These are phyloP conservation scores for Avena atlantica DNA, from an alignment of 176 grass and related monocot species.

Conservation along the genomic window DNA sequence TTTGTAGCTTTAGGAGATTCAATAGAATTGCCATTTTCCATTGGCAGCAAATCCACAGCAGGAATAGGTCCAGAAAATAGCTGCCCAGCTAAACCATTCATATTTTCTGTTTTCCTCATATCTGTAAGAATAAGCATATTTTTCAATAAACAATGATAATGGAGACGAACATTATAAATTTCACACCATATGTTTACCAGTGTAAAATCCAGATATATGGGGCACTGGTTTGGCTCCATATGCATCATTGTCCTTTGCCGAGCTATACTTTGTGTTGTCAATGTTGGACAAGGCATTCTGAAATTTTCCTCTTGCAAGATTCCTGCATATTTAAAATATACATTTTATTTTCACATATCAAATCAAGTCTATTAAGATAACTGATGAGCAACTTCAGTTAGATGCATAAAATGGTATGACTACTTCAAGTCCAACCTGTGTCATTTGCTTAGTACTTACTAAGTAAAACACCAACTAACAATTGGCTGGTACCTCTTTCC, in stretches of 20 bases:
- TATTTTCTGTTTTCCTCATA: constrained; percentile 27
- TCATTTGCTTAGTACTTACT: constrained; percentile 2
- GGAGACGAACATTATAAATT: background rate
- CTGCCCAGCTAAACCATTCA: constrained; percentile 51
- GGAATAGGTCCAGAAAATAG: constrained; percentile 39
- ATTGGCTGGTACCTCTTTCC: background rate
- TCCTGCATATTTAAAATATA: constrained; percentile 54
- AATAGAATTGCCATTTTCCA: constrained; percentile 39
- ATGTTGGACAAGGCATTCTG: constrained; percentile 45
- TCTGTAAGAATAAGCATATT: constrained; percentile 40
- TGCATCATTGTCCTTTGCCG: constrained; percentile 47
- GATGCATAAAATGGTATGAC: background rate
- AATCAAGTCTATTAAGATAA: background rate
- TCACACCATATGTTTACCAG: constrained; percentile 50
- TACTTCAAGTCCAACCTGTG: background rate
- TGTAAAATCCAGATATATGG: constrained; percentile 65
- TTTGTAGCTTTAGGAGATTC: constrained; percentile 50
- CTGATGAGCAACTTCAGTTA: background rate
- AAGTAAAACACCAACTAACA: background rate
- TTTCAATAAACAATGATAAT: constrained; percentile 26
- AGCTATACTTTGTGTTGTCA: constrained; percentile 33
- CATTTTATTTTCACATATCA: constrained; percentile 29
- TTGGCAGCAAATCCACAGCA: constrained; percentile 42
- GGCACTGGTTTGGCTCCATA: constrained; percentile 56
- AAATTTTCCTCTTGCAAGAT: constrained; percentile 52